phyloP scores from a whole-genome alignment of 805 yeast genomes.

The Jamesozyma lodderae region DNA sequence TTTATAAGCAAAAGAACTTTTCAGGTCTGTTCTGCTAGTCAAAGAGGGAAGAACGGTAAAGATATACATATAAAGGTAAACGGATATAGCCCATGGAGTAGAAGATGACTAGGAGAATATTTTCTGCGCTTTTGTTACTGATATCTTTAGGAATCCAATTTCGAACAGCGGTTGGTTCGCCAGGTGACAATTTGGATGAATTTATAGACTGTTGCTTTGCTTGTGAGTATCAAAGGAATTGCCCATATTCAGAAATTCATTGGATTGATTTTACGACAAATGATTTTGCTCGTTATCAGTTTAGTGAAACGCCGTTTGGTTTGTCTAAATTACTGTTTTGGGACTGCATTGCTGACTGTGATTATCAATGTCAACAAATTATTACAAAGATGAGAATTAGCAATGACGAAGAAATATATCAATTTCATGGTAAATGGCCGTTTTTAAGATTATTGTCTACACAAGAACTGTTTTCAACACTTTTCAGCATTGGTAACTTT shows the following conservation, averaged over 20 bases:
- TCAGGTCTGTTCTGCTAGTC: no score
- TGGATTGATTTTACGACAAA: constrained; percentile 22
- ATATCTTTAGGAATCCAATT: no score
- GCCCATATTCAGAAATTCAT: constrained; percentile 14
- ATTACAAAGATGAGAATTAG: constrained; percentile 49
- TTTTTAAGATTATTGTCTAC: constrained; percentile 66
- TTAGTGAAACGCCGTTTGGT: constrained; percentile 27
- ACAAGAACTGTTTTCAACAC: constrained; percentile 74
- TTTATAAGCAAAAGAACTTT: no score
- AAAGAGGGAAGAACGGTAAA: no score
- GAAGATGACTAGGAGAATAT: no score
- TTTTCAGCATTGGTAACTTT: constrained; percentile 68
- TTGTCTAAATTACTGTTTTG: constrained; percentile 45
- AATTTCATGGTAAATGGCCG: constrained; percentile 98
- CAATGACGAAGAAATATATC: constrained; percentile 49
- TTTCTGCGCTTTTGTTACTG: no score
- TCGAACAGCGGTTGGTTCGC: constrained; percentile 34
- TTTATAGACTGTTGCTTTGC: constrained; percentile 47
- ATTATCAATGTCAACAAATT: constrained; percentile 81
- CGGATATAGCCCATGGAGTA: no score
- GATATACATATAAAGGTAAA: no score
- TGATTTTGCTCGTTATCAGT: constrained; percentile 15
- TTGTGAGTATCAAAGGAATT: constrained; percentile 33
- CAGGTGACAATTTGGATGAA: constrained; percentile 52
- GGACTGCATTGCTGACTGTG: constrained; percentile 78